These are phyloP conservation scores for Nemania abortiva DNA, from an alignment of 2,329 filamentous ascomycete genomes.

Conservation along the genomic window DNA sequence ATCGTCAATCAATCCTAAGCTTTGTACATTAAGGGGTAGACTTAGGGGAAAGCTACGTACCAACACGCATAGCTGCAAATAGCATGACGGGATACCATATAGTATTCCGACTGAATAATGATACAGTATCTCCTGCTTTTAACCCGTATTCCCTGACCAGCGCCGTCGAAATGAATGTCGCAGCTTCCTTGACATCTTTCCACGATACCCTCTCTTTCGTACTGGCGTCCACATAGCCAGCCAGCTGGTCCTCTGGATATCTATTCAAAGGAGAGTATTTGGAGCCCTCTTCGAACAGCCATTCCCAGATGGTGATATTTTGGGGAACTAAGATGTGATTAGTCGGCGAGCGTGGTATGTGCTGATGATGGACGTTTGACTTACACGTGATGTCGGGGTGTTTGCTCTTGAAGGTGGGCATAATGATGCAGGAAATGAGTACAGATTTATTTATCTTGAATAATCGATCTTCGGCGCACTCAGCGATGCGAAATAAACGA, in stretches of 20 bases:
- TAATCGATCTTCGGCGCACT: too few species aligned
- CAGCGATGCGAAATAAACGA: too few species aligned
- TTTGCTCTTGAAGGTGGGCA: slow-evolving; percentile 44
- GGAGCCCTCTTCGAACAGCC: slow-evolving; percentile 44
- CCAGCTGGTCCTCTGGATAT: slow-evolving; percentile 43
- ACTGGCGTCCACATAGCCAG: slow-evolving; percentile 59
- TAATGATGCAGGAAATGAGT: slow-evolving; percentile 4
- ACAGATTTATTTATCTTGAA: too few species aligned
- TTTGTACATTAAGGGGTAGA: neutral
- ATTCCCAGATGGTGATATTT: slow-evolving; percentile 46
- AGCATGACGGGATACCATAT: slow-evolving; percentile 76
- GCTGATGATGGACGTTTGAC: slow-evolving; percentile 13
- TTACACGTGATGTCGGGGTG: slow-evolving; percentile 43
- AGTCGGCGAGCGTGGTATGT: neutral
- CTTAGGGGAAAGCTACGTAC: slow-evolving; percentile 34
- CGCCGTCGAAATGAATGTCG: slow-evolving; percentile 70
- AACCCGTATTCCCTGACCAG: slow-evolving; percentile 68
- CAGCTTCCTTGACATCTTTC: slow-evolving; percentile 67
- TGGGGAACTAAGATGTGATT: slow-evolving; percentile 34
- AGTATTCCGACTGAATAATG: slow-evolving; percentile 73
- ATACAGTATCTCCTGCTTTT: slow-evolving; percentile 65
- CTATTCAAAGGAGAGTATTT: slow-evolving; percentile 41
- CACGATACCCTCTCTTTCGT: slow-evolving; percentile 71
- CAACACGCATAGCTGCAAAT: slow-evolving; percentile 61
- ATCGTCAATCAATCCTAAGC: neutral